Base-by-base conservation (phyloP, 2,329 filamentous ascomycete genomes). In the Aureobasidium sp. region DNA sequence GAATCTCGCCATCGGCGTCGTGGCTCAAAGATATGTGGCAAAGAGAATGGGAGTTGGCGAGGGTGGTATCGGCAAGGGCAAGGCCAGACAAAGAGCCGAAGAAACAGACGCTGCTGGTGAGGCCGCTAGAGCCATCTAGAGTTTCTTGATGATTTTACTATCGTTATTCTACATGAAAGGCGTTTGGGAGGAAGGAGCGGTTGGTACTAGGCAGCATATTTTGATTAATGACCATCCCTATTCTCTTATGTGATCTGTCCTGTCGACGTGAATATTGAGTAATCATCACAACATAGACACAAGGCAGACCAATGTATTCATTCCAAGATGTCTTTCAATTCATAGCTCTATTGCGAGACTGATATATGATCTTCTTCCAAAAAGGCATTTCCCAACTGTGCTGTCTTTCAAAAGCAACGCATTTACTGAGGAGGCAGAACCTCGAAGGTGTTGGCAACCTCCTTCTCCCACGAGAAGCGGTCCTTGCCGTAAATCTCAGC, bases 21-120 rank as follows among this genome's bases (percentile, higher is more conserved):
- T 97, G 3, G 94, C 94, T 2, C 94, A 99, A 81, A 82, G 91
- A 65, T 99, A 99, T 72, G 94, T 99, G 25, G 93, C 94, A 5
- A 85, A 89, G 64, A 81, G 94, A 61, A 99, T 99, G 94, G 93
- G 94, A 13, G 93, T 99, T 11, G 93, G 93, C 13, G 91, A 96
- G 74, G 89, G 89, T 70, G 88, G 81, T 9, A 72, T 82, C 30
- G 81, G 79, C 9, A 79, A 82, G 69, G 85, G 84, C 34, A 84
- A 84, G 72, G 76, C 77, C 48, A 79, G 81, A 54, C 78, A 78
- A 63, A 77, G 77, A 59, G 78, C 79, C 42, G 76, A 85, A 55
- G 82, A 85, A 62, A 80, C 78, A 64, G 81, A 82, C 27, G 65
- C 68, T 16, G 83, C 80, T 48, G 84, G 83, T 10, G 83, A 85